Base-by-base conservation (phyloP, 192 early-diverging fungal species). In the Coemansia sp. region DNA sequence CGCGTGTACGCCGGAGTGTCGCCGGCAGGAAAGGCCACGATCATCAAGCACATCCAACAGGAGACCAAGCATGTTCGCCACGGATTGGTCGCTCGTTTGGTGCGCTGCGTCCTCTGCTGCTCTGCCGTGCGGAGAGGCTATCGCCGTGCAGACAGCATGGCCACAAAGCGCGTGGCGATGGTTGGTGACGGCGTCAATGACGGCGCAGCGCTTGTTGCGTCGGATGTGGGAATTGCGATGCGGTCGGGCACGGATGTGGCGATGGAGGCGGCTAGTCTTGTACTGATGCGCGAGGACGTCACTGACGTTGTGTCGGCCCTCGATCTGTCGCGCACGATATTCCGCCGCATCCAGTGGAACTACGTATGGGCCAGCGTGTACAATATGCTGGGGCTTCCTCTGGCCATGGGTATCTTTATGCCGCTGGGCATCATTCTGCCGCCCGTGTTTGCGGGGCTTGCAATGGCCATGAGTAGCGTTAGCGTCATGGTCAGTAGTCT, bases 151-250 rank as follows among this genome's bases (percentile, higher is more conserved):
- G 16, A 16, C 19, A 47, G 22, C 8, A 21, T 65, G 5, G 48
- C 21, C 10, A 18, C 12, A 4, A 69, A 71, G 66, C 81, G 84
- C 13, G 72, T 88, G 62, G 97, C 95, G 6, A 95, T 98, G 93
- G 91, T 97, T 3, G 97, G 97, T 13, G 97, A 99, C 72, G 97
- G 97, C 42, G 90, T 96, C 71, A 99, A 99, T 65, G 97, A 99
- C 65, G 93, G 94, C 8, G 94, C 94, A 19, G 92, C 94, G 9
- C 76, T 99, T 60, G 95, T 93, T 0, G 86, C 87, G 9, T 85
- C 92, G 9, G 88, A 97, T 66, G 76, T 99, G 13, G 95, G 95
- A 1, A 92, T 99, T 68, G 93, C 95, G 0, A 76, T 97, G 32
- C 90, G 88, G 62, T 91, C 90, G 1, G 97, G 95, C 6, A 95